These are phyloP conservation scores for Scolecobasidium constrictum DNA, from an alignment of 2,329 filamentous ascomycete species.

Conservation along the genomic window DNA sequence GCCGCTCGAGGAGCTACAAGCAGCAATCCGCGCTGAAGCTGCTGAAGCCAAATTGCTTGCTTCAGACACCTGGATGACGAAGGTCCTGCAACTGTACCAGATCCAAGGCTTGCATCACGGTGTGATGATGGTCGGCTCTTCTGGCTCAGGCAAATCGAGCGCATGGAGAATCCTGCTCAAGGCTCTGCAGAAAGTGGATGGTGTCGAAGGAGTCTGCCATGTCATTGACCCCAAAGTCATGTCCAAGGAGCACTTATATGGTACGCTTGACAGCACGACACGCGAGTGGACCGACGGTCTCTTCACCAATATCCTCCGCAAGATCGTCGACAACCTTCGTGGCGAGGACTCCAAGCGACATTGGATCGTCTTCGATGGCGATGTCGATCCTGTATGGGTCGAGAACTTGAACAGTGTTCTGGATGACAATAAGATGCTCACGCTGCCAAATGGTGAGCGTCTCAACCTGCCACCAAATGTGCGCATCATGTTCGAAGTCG, in stretches of 20 bases:
- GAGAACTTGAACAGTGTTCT: constrained; percentile 99
- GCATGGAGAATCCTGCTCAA: constrained; percentile 90
- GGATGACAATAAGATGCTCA: constrained; percentile 97
- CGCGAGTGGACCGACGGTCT: constrained; percentile 98
- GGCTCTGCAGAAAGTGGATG: constrained; percentile 82
- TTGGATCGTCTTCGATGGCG: constrained; percentile 99
- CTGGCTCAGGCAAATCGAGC: constrained; percentile 92
- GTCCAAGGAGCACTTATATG: constrained; percentile 97
- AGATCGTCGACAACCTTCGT: constrained; percentile 97
- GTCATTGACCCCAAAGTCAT: constrained; percentile 99
- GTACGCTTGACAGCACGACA: constrained; percentile 90
- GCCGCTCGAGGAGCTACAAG: constrained; percentile 66
- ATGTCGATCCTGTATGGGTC: constrained; percentile 98
- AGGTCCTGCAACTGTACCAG: constrained; percentile 92
- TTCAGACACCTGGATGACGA: constrained; percentile 93
- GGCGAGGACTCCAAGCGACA: constrained; percentile 94
- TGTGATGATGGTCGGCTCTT: constrained; percentile 99
- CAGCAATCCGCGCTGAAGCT: constrained; percentile 73
- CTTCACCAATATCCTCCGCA: constrained; percentile 93
- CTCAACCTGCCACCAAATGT: constrained; percentile 90
- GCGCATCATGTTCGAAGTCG: constrained; percentile 99
- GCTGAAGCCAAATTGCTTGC: constrained; percentile 78
- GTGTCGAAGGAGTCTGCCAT: constrained; percentile 86
- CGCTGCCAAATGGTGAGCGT: constrained; percentile 93
- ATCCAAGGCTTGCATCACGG: constrained; percentile 97